Percentiles rank a stretch among this genome's conserved stretches.
These are phyloP conservation scores for Trichoderma endophyticum DNA, from an alignment of 2,329 filamentous ascomycete genomes.

Conservation along the genomic window DNA sequence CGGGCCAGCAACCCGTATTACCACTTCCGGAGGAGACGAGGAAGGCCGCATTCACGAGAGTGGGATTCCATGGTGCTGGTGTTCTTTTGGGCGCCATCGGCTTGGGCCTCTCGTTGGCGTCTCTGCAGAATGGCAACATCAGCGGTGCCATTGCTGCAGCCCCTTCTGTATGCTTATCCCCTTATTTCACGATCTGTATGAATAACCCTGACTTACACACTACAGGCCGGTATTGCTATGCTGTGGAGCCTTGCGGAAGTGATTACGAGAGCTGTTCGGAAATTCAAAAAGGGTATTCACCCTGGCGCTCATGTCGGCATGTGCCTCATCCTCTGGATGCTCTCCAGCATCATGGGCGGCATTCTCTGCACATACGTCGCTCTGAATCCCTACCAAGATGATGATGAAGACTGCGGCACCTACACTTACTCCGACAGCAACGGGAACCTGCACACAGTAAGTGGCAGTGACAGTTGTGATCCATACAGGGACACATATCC, in stretches of 20 bases:
- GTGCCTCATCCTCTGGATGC: slow-evolving; percentile 42
- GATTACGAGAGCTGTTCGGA: slow-evolving; percentile 35
- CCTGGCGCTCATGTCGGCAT: slow-evolving; percentile 44
- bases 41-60: slow-evolving; percentile 26
- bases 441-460: not conserved
- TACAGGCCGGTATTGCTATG: slow-evolving; percentile 35
- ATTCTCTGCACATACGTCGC: slow-evolving; percentile 21
- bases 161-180: not conserved
- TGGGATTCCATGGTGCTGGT: slow-evolving; percentile 28
- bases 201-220: not conserved
- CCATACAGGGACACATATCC: not conserved
- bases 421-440: not conserved
- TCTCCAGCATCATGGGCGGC: slow-evolving; percentile 28
- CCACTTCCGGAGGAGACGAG: not conserved
- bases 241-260: slow-evolving; percentile 41
- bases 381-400: not conserved
- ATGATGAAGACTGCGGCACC: slow-evolving; percentile 18
- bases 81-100: slow-evolving; percentile 30
- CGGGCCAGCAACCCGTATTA: not conserved
- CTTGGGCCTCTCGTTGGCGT: slow-evolving; percentile 21
- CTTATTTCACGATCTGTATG: not conserved
- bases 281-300: slow-evolving; percentile 37
- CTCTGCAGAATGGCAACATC: not conserved
- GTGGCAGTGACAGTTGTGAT: not conserved
- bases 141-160: not conserved